Percentiles rank a stretch among this genome's conserved stretches.
Conservation (phyloP, 2,329 filamentous ascomycete genomes). For the Apiospora hydei region DNA sequence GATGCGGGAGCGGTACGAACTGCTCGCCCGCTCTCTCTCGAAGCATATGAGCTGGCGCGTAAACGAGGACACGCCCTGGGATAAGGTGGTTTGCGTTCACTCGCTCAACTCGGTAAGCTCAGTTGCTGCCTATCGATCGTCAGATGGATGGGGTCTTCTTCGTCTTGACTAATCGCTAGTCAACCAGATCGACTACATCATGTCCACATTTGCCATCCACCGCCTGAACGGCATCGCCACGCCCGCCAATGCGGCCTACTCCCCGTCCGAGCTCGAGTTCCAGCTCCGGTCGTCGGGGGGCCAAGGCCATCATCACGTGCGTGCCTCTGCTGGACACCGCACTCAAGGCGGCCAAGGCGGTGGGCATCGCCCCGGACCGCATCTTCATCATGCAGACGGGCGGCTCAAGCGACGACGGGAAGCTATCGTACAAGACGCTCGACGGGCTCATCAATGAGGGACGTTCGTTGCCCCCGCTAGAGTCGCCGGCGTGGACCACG, state of each 20-base stretch:
- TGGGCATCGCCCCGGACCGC: conserved; percentile 65
- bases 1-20: conserved; percentile 70
- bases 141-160: neutral
- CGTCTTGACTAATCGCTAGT: neutral
- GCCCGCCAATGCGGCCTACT: conserved; percentile 76
- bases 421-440: conserved; percentile 63
- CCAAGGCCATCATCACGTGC: conserved; percentile 75
- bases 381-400: conserved; percentile 68
- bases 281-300: conserved; percentile 70
- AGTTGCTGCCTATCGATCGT: neutral
- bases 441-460: conserved; percentile 69
- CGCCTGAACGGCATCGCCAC: conserved; percentile 71
- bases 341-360: conserved; percentile 66
- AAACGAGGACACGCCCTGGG: conserved; percentile 75
- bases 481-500: conserved; percentile 60
- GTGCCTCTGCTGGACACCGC: conserved; percentile 67
- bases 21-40: conserved; percentile 67
- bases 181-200: conserved; percentile 67
- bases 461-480: conserved; percentile 53
- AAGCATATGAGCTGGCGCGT: conserved; percentile 75
- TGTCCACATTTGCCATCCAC: conserved; percentile 73
- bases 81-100: conserved; percentile 77
- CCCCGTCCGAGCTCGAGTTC: conserved; percentile 68
- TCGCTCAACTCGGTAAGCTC: conserved; percentile 68
- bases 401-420: conserved; percentile 43